phyloP scores from a whole-genome alignment of 345 rosid genomes.

The Lepidium africanum region DNA sequence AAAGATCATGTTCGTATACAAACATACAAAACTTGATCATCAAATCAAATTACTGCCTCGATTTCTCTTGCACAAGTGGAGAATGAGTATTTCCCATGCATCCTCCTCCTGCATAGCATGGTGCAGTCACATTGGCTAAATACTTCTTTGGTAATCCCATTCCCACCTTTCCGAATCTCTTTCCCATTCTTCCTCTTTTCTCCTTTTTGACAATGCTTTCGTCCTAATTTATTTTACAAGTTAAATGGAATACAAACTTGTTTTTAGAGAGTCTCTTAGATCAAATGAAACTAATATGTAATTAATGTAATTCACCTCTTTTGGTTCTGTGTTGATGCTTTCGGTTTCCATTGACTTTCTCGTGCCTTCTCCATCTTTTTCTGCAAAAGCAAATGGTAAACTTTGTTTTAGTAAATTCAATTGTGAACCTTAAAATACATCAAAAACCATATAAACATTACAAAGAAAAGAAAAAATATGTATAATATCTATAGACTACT shows the following conservation, averaged over 20 bases:
- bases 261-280: background rate
- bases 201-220: slow-evolving; percentile 3
- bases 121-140: slow-evolving; percentile 23
- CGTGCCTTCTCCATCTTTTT: slow-evolving; percentile 12
- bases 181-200: slow-evolving; percentile 21
- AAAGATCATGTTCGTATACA: background rate
- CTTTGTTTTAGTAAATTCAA: background rate
- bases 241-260: too few relatives aligned
- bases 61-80: slow-evolving; percentile 17
- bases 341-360: slow-evolving; percentile 20
- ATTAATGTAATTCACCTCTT: slow-evolving; percentile 15
- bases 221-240: background rate
- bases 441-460: background rate
- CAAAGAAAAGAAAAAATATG: background rate
- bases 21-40: background rate
- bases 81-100: slow-evolving; percentile 29
- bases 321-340: slow-evolving; percentile 11
- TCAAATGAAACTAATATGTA: background rate
- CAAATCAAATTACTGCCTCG: background rate
- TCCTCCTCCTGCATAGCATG: slow-evolving; percentile 22
- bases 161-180: slow-evolving; percentile 19
- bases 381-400: background rate
- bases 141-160: slow-evolving; percentile 22
- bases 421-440: background rate
- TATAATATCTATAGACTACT: too few relatives aligned